Conservation (phyloP, 805 yeast genomes). For the Clavispora santaluciae region DNA sequence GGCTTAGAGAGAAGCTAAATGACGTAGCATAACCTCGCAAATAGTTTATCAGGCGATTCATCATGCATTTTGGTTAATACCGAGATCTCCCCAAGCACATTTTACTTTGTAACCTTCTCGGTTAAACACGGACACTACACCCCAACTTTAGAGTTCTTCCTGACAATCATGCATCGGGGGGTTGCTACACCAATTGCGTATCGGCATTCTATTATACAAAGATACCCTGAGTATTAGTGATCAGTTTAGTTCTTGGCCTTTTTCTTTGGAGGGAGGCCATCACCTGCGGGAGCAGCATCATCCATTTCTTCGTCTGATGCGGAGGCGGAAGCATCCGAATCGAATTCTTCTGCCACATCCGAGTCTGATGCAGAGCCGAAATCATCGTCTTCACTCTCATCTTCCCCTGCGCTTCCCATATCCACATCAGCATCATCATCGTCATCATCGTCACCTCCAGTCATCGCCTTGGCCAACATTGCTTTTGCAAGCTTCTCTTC, state of each 20-base stretch:
- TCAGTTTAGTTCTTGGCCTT: constrained; percentile 19
- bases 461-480: constrained; percentile 71
- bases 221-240: not conserved
- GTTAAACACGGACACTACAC: not conserved
- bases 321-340: constrained; percentile 52
- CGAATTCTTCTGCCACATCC: constrained; percentile 82
- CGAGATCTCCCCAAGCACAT: too few relatives aligned
- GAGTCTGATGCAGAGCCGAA: constrained; percentile 60
- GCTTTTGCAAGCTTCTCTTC: constrained; percentile 87
- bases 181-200: not conserved
- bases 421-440: constrained; percentile 44
- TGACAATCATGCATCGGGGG: not conserved
- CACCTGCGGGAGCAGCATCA: constrained; percentile 15
- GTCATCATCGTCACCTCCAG: constrained; percentile 51
- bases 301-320: constrained; percentile 23
- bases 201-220: not conserved
- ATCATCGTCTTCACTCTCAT: constrained; percentile 81
- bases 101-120: not conserved
- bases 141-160: not conserved
- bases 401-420: constrained; percentile 74
- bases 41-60: too few relatives aligned
- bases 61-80: too few relatives aligned
- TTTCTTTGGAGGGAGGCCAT: constrained; percentile 30
- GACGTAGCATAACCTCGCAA: too few relatives aligned
- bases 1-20: too few relatives aligned